phyloP scores from a whole-genome alignment of 805 yeast species.

The Ogataea ganodermae region DNA sequence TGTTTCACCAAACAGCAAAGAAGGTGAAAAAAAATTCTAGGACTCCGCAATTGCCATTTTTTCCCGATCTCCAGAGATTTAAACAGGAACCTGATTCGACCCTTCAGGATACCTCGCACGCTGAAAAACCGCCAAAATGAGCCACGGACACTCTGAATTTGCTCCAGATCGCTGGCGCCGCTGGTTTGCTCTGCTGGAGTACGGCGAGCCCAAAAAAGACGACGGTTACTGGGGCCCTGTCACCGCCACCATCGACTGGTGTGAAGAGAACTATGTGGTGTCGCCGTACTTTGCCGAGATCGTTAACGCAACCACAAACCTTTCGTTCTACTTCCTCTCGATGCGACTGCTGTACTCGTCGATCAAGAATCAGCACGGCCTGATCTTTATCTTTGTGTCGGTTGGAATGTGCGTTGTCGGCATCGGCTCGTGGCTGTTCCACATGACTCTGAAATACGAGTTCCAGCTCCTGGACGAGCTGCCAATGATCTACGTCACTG shows the following conservation, averaged over 20 bases:
- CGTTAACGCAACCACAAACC: constrained; percentile 81
- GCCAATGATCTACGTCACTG: constrained; percentile 96
- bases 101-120: not conserved
- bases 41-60: not conserved
- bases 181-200: constrained; percentile 16
- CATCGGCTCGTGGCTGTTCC: constrained; percentile 90
- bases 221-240: constrained; percentile 74
- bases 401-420: constrained; percentile 85
- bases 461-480: constrained; percentile 88
- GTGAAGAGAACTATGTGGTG: constrained; percentile 94
- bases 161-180: not conserved
- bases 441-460: constrained; percentile 86
- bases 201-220: constrained; percentile 20
- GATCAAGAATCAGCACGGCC: constrained; percentile 59
- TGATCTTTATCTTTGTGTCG: constrained; percentile 66
- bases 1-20: not conserved
- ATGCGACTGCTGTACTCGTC: constrained; percentile 49
- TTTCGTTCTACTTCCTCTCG: constrained; percentile 45
- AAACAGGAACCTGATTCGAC: not conserved
- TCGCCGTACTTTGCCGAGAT: constrained; percentile 84
- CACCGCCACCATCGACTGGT: constrained; percentile 96
- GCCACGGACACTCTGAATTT: not conserved
- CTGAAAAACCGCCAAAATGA: not conserved
- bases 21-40: not conserved
- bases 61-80: not conserved